Evolutionary conservation across 2,329 filamentous ascomycete genomes (phyloP).

Genomic region (Amauroascus niger): DNA sequence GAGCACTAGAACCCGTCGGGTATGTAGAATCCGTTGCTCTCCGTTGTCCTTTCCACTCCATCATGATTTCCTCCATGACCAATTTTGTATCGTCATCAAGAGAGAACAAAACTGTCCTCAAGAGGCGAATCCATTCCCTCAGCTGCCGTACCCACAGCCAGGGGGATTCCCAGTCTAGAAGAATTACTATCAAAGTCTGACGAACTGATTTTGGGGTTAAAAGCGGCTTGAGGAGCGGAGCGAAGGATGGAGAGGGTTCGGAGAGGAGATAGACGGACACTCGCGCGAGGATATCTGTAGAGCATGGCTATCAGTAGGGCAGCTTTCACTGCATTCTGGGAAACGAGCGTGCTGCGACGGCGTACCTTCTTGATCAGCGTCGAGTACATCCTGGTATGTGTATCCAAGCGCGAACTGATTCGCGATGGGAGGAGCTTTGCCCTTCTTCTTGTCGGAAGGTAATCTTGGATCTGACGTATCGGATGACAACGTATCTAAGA

Average conservation of each 20-base stretch:
- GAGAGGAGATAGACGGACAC: conserved; percentile 82
- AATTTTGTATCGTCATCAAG: conserved; percentile 68
- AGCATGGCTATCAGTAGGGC: conserved; percentile 12
- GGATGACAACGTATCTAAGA: conserved; percentile 53
- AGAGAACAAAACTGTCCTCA: conserved; percentile 65
- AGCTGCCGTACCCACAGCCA: conserved; percentile 87
- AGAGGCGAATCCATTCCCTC: conserved; percentile 76
- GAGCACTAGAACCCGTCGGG: conserved; percentile 49
- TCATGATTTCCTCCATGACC: conserved; percentile 78
- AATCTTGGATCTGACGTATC: conserved; percentile 35
- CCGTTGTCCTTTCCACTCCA: conserved; percentile 65
- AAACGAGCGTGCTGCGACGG: not conserved
- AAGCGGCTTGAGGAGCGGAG: conserved; percentile 71
- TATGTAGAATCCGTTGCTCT: conserved; percentile 52
- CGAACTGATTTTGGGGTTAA: conserved; percentile 74
- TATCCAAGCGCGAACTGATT: conserved; percentile 90
- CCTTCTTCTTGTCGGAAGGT: conserved; percentile 39
- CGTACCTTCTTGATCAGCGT: conserved; percentile 83
- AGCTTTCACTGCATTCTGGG: not conserved
- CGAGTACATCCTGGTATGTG: conserved; percentile 88
- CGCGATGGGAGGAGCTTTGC: conserved; percentile 65
- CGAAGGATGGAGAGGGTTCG: conserved; percentile 73
- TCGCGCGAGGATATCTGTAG: conserved; percentile 71
- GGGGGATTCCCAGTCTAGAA: conserved; percentile 93
- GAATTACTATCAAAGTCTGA: conserved; percentile 75